Evolutionary conservation across 495 filamentous ascomycete genomes (phyloP).

Genomic region (Cryomyces minteri): DNA sequence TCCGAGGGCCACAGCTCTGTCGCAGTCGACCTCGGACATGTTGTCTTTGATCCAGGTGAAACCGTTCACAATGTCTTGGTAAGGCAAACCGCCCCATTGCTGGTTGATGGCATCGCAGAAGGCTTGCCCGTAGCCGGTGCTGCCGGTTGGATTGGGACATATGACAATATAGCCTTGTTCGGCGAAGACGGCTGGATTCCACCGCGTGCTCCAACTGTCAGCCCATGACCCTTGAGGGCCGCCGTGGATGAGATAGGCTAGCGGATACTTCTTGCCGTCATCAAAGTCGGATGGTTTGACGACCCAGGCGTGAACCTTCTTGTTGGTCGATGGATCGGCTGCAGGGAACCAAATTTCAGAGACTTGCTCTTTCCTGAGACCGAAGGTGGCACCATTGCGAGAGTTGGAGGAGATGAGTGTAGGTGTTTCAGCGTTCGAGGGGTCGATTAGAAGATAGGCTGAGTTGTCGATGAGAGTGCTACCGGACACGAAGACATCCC

Average conservation of each 20-base stretch:
- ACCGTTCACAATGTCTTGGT: slow-evolving; percentile 33
- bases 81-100: slow-evolving; percentile 34
- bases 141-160: slow-evolving; percentile 33
- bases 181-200: slow-evolving; percentile 33
- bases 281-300: slow-evolving; percentile 34
- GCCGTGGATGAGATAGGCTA: slow-evolving; percentile 32
- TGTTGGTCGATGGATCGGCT: slow-evolving; percentile 12
- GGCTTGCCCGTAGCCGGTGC: slow-evolving; percentile 29
- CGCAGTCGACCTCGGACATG: slow-evolving; percentile 30
- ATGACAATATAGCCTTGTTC: slow-evolving; percentile 40
- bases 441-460: slow-evolving; percentile 11
- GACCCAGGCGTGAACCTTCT: slow-evolving; percentile 33
- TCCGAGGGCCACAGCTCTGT: slow-evolving; percentile 28
- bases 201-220: slow-evolving; percentile 31
- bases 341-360: slow-evolving; percentile 22
- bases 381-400: slow-evolving; percentile 49
- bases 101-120: slow-evolving; percentile 28
- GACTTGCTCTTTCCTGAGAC: slow-evolving; percentile 26
- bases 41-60: slow-evolving; percentile 31
- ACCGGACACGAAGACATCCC: slow-evolving; percentile 17
- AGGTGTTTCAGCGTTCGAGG: slow-evolving; percentile 1
- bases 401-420: slow-evolving; percentile 32
- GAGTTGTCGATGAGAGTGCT: slow-evolving; percentile 21
- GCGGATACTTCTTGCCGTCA: slow-evolving; percentile 29
- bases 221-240: slow-evolving; percentile 31